phyloP scores from a whole-genome alignment of 441 rosid species.

The Gossypium laxum region DNA sequence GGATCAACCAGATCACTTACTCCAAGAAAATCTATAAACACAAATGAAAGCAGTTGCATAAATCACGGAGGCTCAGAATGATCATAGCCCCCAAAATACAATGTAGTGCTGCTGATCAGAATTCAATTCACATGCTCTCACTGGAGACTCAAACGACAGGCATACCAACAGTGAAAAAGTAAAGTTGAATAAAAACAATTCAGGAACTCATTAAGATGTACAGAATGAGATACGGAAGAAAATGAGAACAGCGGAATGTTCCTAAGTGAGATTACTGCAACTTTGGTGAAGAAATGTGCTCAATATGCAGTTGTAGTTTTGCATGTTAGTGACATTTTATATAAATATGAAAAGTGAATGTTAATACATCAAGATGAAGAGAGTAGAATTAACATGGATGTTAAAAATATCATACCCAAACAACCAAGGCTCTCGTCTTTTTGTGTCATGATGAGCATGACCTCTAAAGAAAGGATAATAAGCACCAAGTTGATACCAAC shows the following conservation, averaged over 20 bases:
- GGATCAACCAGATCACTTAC: not conserved
- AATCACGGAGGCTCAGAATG: not conserved
- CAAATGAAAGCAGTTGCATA: not conserved
- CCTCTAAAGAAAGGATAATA: slow-evolving; percentile 94
- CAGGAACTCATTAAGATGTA: not conserved
- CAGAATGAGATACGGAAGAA: not conserved
- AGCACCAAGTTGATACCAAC: slow-evolving; percentile 99
- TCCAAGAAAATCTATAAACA: slow-evolving; percentile 1
- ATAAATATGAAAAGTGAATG: not conserved
- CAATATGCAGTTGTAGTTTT: not conserved
- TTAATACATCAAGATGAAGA: not conserved
- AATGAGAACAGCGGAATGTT: not conserved
- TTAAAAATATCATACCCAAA: slow-evolving; percentile 57
- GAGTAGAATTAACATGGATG: not conserved
- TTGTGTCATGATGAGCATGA: slow-evolving; percentile 97
- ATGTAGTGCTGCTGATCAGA: not conserved
- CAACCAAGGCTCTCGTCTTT: slow-evolving; percentile 95
- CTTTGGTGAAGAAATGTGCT: not conserved
- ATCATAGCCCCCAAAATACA: not conserved
- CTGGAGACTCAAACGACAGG: not conserved
- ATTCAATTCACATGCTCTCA: not conserved
- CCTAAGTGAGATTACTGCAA: not conserved
- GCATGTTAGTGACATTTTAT: not conserved
- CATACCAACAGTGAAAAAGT: not conserved
- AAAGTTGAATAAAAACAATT: not conserved